Evolutionary conservation across 192 early-diverging fungal genomes (phyloP).

Genomic region (Coemansia sp.): DNA sequence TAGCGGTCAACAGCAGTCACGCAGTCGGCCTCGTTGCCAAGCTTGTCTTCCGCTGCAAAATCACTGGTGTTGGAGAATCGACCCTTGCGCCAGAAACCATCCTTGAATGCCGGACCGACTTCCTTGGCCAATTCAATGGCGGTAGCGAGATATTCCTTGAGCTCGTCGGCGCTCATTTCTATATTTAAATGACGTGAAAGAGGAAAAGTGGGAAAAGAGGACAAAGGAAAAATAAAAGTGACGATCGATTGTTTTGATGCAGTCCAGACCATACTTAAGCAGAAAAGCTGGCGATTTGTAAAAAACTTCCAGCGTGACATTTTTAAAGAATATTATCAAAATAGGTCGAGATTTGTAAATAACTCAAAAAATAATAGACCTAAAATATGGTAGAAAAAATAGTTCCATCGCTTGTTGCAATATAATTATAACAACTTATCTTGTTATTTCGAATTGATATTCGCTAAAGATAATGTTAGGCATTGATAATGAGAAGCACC

Average conservation of each 20-base stretch:
- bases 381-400: too few species aligned
- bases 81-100: constrained; percentile 44
- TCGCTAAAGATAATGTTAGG: too few species aligned
- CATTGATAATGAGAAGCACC: too few species aligned
- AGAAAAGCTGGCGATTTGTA: too few species aligned
- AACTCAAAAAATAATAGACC: too few species aligned
- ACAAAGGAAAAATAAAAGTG: neutral
- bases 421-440: too few species aligned
- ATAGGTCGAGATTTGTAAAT: too few species aligned
- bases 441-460: too few species aligned
- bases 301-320: too few species aligned
- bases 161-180: constrained; percentile 17
- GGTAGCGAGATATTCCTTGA: constrained; percentile 27
- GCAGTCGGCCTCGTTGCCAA: constrained; percentile 41
- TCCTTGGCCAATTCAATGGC: constrained; percentile 33
- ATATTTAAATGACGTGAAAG: neutral
- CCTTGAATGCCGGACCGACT: constrained; percentile 46
- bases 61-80: constrained; percentile 6
- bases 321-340: too few species aligned
- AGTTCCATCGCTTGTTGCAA: too few species aligned
- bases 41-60: constrained; percentile 37
- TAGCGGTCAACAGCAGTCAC: constrained; percentile 82
- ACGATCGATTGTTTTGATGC: neutral
- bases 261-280: neutral
- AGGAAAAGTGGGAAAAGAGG: neutral